phyloP scores from a whole-genome alignment of 352 stramenopile genomes.

The Hyaloperonospora brassicae region DNA sequence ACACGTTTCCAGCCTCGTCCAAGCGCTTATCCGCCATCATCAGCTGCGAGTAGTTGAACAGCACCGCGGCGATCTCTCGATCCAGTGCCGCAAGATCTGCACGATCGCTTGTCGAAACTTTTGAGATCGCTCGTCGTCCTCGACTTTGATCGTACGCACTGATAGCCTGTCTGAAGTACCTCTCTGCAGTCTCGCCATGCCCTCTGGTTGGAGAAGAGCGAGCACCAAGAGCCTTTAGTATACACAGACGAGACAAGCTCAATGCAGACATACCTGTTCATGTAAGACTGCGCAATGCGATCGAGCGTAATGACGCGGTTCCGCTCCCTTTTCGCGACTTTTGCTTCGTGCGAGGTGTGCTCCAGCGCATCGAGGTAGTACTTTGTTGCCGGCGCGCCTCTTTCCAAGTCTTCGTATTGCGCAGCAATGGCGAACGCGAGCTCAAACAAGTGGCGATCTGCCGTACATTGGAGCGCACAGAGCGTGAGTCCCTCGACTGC shows the following conservation, averaged over 20 bases:
- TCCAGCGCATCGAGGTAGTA: conserved; percentile 69
- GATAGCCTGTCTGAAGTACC: conserved; percentile 33
- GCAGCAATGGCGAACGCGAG: conserved; percentile 67
- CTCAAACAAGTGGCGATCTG: conserved; percentile 75
- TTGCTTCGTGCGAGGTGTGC: conserved; percentile 28
- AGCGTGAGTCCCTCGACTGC: background rate
- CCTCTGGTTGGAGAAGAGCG: conserved; percentile 6
- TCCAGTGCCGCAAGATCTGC: conserved; percentile 23
- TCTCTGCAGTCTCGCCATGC: conserved; percentile 19
- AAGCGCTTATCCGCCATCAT: conserved; percentile 24
- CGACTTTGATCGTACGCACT: conserved; percentile 23
- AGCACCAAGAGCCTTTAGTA: background rate
- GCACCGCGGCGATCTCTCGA: conserved; percentile 28
- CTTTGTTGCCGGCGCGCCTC: conserved; percentile 33
- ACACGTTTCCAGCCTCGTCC: conserved; percentile 13
- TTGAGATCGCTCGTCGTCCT: conserved; percentile 25
- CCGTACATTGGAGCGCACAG: background rate
- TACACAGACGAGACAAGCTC: background rate
- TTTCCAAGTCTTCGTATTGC: conserved; percentile 56
- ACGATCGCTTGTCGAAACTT: conserved; percentile 14
- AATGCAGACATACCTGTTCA: conserved; percentile 33
- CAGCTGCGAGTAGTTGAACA: conserved; percentile 34
- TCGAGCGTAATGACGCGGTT: conserved; percentile 66
- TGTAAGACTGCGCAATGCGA: conserved; percentile 69
- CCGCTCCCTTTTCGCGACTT: conserved; percentile 26